Base-by-base conservation (phyloP, 2,329 filamentous ascomycete genomes). In the Ophiocordyceps camponoti-floridani region DNA sequence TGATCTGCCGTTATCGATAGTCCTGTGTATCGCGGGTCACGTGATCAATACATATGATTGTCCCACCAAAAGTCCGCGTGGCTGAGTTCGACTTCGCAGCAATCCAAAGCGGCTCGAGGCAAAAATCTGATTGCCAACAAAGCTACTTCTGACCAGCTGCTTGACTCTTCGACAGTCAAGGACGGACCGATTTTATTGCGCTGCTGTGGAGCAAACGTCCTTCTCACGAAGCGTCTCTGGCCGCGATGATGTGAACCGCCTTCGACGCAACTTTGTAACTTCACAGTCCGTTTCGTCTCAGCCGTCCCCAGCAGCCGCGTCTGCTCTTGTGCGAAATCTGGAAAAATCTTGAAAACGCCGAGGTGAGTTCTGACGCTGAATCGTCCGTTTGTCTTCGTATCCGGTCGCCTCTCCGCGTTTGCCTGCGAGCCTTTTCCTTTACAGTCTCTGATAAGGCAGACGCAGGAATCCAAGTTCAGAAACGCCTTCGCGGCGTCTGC, bases 231-330 rank as follows among this genome's bases (percentile, higher is more conserved):
- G 50, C 50, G 50, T 52, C 48, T 35, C 53, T 54, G 51, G 54
- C 52, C 57, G 57, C 60, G 60, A 62, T 62, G 55, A 62, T 62
- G 60, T 62, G 59, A 62, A 55, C 49, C 54, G 52, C 53, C 50
- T 44, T 54, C 50, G 51, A 53, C 57, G 50, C 49, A 54, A 56
- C 49, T 45, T 51, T 49, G 51, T 46, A 57, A 56, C 53, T 49
- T 53, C 52, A 54, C 53, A 51, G 49, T 46, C 47, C 52, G 54
- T 53, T 50, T 53, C 48, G 53, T 47, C 50, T 23, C 49, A 54
- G 48, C 50, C 53, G 50, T 52, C 49, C 45, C 47, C 43, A 52
- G 47, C 48, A 51, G 45, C 54, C 52, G 49, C 47, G 49, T 43
- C 44, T 45, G 44, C 26, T 16, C 27, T 11, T 19, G 35, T 30